Evolutionary conservation across 2,329 filamentous ascomycete genomes (phyloP), one percentile per base, ranked within the genome.

Genomic region (Chrysoporthe austroafricana): DNA sequence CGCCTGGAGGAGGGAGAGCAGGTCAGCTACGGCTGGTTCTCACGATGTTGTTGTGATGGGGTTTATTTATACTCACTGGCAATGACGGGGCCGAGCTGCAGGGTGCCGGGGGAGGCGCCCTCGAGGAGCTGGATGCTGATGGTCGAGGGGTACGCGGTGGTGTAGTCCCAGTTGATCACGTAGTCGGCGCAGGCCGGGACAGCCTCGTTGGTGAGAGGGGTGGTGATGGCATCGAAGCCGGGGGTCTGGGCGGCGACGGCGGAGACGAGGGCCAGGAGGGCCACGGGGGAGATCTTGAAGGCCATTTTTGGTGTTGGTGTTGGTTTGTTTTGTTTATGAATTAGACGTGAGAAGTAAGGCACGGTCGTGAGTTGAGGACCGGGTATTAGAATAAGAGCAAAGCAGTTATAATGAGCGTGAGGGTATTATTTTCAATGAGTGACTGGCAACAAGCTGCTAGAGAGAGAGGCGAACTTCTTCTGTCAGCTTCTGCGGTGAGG

Each of bases 101-200:
- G 85, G 62, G 76, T 79, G 70, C 71, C 67, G 70, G 81, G 79
- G 70, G 76, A 76, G 6, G 76, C 72, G 72, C 88, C 88, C 69
- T 85, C 84, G 69, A 90, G 79, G 70, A 90, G 82, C 73, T 78
- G 74, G 76, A 90, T 84, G 71, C 79, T 80, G 73, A 88, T 78
- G 70, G 78, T 76, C 67, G 78, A 80, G 58, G 76, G 75, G 77
- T 81, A 82, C 69, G 77, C 73, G 65, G 78, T 74, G 67, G 77
- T 75, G 46, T 79, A 73, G 48, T 77, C 71, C 88, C 88, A 90
- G 72, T 78, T 77, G 76, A 90, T 81, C 71, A 77, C 77, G 75
- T 83, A 85, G 64, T 79, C 77, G 72, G 79, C 71, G 73, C 87
- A 87, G 56, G 85, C 83, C 34, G 77, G 63, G 71, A 89, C 71